Conservation (phyloP, 495 filamentous ascomycete species). For the Alectoria sarmentosa region DNA sequence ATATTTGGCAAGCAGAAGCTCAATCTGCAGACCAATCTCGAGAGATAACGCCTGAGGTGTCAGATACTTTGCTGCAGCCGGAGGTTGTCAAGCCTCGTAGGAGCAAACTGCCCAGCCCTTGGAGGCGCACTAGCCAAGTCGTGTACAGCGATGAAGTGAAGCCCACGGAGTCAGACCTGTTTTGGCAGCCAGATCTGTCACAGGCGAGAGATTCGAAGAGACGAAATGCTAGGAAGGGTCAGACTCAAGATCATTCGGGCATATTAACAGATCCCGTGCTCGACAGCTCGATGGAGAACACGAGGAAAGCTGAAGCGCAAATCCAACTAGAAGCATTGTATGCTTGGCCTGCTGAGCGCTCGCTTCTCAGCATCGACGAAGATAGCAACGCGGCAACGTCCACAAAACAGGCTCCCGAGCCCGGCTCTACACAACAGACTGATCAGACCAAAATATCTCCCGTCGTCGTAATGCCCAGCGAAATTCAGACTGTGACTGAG, state of each 20-base stretch:
- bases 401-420: not conserved
- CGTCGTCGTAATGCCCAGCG: not conserved
- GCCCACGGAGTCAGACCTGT: slow-evolving; percentile 20
- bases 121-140: slow-evolving; percentile 34
- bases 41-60: slow-evolving; percentile 15
- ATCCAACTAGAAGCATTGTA: not conserved
- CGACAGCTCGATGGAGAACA: not conserved
- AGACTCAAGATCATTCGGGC: not conserved
- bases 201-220: slow-evolving; percentile 8
- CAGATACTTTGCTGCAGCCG: slow-evolving; percentile 8
- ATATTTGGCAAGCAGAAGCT: slow-evolving; percentile 41
- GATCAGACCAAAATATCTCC: not conserved
- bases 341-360: not conserved
- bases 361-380: not conserved
- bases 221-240: not conserved
- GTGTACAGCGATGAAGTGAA: slow-evolving; percentile 29
- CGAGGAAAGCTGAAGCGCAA: not conserved
- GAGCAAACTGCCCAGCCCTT: slow-evolving; percentile 38
- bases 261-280: not conserved
- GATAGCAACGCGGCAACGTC: not conserved
- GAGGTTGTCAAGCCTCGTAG: slow-evolving; percentile 30
- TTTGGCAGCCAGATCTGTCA: slow-evolving; percentile 20
- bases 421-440: not conserved
- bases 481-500: not conserved
- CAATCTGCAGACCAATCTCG: slow-evolving; percentile 26